Evolutionary conservation across 345 rosid species (phyloP), one percentile per base, ranked within the genome.

Genomic region (Populus simonii): DNA sequence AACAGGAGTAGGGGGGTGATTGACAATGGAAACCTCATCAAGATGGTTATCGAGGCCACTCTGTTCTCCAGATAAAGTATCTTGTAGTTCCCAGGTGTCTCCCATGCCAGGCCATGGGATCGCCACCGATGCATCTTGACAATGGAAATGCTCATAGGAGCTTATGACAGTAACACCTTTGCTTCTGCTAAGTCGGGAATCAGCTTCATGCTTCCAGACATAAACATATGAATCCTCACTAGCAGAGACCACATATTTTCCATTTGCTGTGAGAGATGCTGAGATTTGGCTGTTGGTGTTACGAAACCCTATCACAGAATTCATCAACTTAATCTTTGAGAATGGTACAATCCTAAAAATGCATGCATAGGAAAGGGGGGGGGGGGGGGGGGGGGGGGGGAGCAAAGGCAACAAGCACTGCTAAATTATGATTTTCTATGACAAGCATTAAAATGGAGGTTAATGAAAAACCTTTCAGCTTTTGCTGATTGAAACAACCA

Each of bases 191-290:
- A 93, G 89, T 83, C 93, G 88, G 68, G 96, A 96, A 83, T 87
- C 90, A 45, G 92, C 85, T 76, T 92, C 97, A 68, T 96, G 90
- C 83, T 91, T 96, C 98, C 98, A 96, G 63, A 96, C 84, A 74
- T 92, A 96, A 25, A 96, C 98, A 36, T 89, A 85, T n/a, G 99
- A 96, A 83, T 93, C 98, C 86, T 96, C 98, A 74, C 99, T 93
- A 22, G 99, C 99, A 73, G 98, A 85, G 47, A 96, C 89, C 11
- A 96, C 90, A 53, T 90, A 91, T 85, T 90, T 93, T 77, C 98
- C 96, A 36, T 92, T 88, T 23, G 92, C 84, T n/a, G 99, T 83
- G 51, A 91, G 84, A 16, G 93, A 87, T 66, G 97, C 97, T 22
- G 94, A 92, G 80, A 96, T 96, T 78, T 90, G 97, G 83, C 99